Conservation (phyloP, 192 early-diverging fungal genomes). For the Rhizophagus sp. region DNA sequence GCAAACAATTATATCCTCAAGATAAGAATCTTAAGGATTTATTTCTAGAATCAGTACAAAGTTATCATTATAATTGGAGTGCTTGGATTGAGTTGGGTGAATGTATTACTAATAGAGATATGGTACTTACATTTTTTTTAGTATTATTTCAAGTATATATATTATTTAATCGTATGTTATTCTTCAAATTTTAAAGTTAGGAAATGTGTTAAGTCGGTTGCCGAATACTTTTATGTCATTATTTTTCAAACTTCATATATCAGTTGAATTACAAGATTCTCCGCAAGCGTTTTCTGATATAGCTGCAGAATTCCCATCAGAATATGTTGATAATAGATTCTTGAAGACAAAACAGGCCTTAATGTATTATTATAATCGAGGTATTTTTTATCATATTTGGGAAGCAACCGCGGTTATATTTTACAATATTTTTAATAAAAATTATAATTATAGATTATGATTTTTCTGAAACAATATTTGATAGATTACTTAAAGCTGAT, state of each 20-base stretch:
- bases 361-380: constrained; percentile 57
- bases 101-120: constrained; percentile 13
- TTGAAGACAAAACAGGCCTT: constrained; percentile 64
- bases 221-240: constrained; percentile 44
- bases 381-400: constrained; percentile 2
- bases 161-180: no score
- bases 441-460: constrained; percentile 60
- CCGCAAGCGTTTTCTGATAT: constrained; percentile 34
- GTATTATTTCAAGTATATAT: no score
- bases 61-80: constrained; percentile 87
- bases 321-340: constrained; percentile 66
- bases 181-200: constrained; percentile 13
- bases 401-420: no score
- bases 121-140: background rate
- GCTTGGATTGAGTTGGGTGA: constrained; percentile 81
- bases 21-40: constrained; percentile 47
- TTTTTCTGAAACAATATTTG: constrained; percentile 69
- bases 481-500: constrained; percentile 64
- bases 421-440: background rate
- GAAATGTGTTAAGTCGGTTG: constrained; percentile 19
- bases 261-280: constrained; percentile 51
- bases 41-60: constrained; percentile 65
- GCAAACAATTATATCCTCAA: constrained; percentile 43
- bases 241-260: constrained; percentile 59
- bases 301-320: constrained; percentile 44